phyloP scores from a whole-genome alignment of 106 monocot species.

The Dendrobium huoshanense region DNA sequence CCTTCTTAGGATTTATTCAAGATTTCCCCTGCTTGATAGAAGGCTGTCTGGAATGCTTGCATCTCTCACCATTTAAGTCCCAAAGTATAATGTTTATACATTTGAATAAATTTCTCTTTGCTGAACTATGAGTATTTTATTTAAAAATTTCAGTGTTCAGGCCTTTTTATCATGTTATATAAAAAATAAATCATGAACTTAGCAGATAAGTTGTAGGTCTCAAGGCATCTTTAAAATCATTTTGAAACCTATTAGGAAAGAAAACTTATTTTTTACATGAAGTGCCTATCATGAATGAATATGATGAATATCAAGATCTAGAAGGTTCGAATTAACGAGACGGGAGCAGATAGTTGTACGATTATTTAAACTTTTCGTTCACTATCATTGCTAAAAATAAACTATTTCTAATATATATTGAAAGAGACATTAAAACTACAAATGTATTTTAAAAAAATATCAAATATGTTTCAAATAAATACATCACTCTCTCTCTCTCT shows the following conservation, averaged over 20 bases:
- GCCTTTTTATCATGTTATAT: neutral
- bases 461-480: too few species aligned
- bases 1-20: neutral
- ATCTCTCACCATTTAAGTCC: neutral
- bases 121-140: neutral
- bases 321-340: too few species aligned
- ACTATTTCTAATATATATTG: too few species aligned
- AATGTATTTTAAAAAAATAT: too few species aligned
- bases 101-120: neutral
- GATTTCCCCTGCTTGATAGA: neutral
- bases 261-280: neutral
- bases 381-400: too few species aligned
- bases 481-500: too few species aligned
- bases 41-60: neutral
- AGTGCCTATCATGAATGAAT: neutral
- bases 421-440: too few species aligned
- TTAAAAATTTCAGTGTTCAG: neutral
- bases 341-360: too few species aligned
- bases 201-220: neutral
- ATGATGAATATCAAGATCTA: neutral
- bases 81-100: neutral
- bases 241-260: neutral
- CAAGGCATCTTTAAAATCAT: neutral
- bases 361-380: too few species aligned
- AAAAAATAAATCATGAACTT: neutral